Conservation (phyloP, 2,329 filamentous ascomycete species). For the Achaetomium macrosporum region DNA sequence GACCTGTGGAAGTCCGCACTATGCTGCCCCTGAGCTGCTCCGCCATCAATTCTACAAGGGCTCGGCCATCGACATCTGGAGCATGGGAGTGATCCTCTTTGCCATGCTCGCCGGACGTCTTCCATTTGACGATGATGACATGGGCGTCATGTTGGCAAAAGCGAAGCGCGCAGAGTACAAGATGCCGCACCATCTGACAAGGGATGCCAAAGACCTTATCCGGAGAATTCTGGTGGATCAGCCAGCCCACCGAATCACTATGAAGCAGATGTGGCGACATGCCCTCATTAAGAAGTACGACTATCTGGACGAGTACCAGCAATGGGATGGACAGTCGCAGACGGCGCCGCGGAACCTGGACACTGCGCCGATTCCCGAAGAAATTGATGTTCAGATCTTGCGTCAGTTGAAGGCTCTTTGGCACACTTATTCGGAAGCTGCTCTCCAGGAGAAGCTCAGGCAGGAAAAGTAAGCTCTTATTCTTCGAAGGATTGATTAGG, state of each 20-base stretch:
- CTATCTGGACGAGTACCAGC: conserved; percentile 61
- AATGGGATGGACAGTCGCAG: conserved; percentile 47
- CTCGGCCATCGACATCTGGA: conserved; percentile 89
- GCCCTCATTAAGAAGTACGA: conserved; percentile 82
- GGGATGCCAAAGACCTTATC: conserved; percentile 72
- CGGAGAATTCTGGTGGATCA: conserved; percentile 71
- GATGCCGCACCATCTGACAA: conserved; percentile 57
- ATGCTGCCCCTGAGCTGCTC: conserved; percentile 89
- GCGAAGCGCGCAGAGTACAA: conserved; percentile 55
- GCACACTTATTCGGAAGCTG: conserved; percentile 75
- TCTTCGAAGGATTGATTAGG: not conserved
- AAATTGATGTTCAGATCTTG: conserved; percentile 75
- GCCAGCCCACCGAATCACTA: conserved; percentile 70
- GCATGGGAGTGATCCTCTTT: conserved; percentile 82
- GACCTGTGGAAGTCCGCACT: conserved; percentile 93
- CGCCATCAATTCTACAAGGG: conserved; percentile 72
- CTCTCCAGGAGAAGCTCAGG: conserved; percentile 63
- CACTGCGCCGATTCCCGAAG: conserved; percentile 52
- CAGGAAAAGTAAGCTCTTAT: conserved; percentile 51
- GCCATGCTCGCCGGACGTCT: conserved; percentile 78
- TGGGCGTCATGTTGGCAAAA: conserved; percentile 56
- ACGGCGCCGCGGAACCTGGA: conserved; percentile 56
- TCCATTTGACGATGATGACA: conserved; percentile 69
- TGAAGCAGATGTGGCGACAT: conserved; percentile 79
- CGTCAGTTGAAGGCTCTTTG: conserved; percentile 84